phyloP scores from a whole-genome alignment of 1,139 yeast genomes.

The Diutina sp. region DNA sequence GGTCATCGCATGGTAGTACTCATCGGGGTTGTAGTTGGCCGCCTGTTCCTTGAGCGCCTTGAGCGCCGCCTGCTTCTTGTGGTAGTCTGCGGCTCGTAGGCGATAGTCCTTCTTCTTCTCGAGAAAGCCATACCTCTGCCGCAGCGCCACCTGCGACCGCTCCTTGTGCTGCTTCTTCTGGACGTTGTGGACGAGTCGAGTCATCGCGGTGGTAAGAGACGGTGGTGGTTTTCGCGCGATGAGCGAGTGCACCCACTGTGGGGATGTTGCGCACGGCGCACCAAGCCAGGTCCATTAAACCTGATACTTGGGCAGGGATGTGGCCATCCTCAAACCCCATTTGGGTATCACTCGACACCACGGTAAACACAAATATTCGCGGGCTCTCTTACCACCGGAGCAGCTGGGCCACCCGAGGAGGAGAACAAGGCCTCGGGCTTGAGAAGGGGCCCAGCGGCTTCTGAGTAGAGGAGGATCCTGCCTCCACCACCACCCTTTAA shows the following conservation, averaged over 20 bases:
- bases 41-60: slow-evolving; percentile 68
- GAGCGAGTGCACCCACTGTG: neutral
- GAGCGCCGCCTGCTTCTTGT: slow-evolving; percentile 75
- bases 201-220: slow-evolving; percentile 1
- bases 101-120: slow-evolving; percentile 94
- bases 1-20: slow-evolving; percentile 90
- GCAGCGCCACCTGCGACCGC: slow-evolving; percentile 69
- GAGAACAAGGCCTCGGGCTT: neutral
- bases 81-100: slow-evolving; percentile 80
- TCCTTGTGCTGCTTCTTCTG: slow-evolving; percentile 95
- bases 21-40: slow-evolving; percentile 78
- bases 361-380: neutral
- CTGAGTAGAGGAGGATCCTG: neutral
- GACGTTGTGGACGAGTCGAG: slow-evolving; percentile 58
- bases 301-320: neutral
- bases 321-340: neutral
- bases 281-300: neutral
- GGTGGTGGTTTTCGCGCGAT: slow-evolving; percentile 2
- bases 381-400: slow-evolving; percentile 1
- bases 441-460: neutral
- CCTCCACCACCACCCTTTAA: slow-evolving; percentile 2
- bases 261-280: neutral
- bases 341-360: neutral
- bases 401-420: neutral
- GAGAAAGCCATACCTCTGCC: slow-evolving; percentile 68